Evolutionary conservation across 2,329 filamentous ascomycete species (phyloP).

Genomic region (Tricladium varicosporioides): DNA sequence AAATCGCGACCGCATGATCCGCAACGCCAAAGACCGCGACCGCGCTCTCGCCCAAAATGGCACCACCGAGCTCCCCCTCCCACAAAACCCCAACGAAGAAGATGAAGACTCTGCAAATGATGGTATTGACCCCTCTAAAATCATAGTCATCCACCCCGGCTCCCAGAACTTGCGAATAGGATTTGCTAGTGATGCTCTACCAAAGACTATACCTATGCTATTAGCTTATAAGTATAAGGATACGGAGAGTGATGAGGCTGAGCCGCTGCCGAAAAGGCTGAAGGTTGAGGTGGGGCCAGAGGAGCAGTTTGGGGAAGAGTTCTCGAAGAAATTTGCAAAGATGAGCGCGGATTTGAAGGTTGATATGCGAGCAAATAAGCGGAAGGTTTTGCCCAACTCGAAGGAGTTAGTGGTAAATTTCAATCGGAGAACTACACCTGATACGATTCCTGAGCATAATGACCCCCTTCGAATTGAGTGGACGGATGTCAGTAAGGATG

Average conservation of each 20-base stretch:
- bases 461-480: slow-evolving; percentile 92
- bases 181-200: slow-evolving; percentile 90
- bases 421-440: slow-evolving; percentile 80
- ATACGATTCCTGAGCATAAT: slow-evolving; percentile 90
- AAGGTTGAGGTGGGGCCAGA: slow-evolving; percentile 59
- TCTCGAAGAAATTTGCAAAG: slow-evolving; percentile 70
- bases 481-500: slow-evolving; percentile 73
- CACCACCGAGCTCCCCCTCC: slow-evolving; percentile 61
- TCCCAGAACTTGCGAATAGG: slow-evolving; percentile 95
- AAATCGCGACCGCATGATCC: slow-evolving; percentile 77
- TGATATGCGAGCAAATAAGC: slow-evolving; percentile 90
- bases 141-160: slow-evolving; percentile 92
- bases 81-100: slow-evolving; percentile 49
- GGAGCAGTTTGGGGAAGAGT: slow-evolving; percentile 84
- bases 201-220: slow-evolving; percentile 91
- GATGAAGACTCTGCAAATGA: slow-evolving; percentile 54
- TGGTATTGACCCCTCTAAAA: slow-evolving; percentile 75
- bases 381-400: slow-evolving; percentile 93
- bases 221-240: slow-evolving; percentile 76
- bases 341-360: slow-evolving; percentile 85
- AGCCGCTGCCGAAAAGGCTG: slow-evolving; percentile 72
- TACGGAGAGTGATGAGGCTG: slow-evolving; percentile 81
- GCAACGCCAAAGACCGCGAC: slow-evolving; percentile 84
- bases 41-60: slow-evolving; percentile 76
- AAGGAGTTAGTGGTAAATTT: slow-evolving; percentile 95